Conservation (phyloP, 2,329 filamentous ascomycete species). For the Aureobasidium zeae region DNA sequence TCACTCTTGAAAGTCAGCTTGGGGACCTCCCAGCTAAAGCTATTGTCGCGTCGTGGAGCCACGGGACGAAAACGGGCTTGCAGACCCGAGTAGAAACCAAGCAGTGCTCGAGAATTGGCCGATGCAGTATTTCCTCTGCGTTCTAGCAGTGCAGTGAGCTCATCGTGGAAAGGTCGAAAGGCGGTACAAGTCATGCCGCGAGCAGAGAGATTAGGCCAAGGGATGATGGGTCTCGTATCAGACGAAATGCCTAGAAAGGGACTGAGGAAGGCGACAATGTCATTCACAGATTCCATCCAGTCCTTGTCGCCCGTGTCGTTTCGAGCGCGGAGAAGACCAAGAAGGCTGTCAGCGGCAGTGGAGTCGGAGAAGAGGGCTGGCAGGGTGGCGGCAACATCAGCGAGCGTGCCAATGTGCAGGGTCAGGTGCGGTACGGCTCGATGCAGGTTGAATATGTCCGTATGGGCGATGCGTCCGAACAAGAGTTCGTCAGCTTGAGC, state of each 20-base stretch:
- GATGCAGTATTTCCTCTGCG: not conserved
- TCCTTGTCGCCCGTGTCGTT: constrained; percentile 8
- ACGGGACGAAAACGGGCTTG: not conserved
- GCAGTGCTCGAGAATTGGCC: not conserved
- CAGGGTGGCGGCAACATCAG: constrained; percentile 8
- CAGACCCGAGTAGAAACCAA: not conserved
- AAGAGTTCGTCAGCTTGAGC: constrained; percentile 7
- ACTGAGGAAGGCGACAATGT: constrained; percentile 3
- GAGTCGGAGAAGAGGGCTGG: constrained; percentile 5
- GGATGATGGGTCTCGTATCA: constrained; percentile 4
- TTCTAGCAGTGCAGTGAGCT: not conserved
- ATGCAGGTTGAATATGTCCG: constrained; percentile 7
- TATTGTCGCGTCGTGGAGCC: not conserved
- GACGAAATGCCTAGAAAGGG: constrained; percentile 3
- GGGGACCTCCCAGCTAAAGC: not conserved
- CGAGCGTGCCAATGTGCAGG: constrained; percentile 2
- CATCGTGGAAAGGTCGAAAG: not conserved
- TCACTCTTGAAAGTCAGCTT: constrained; percentile 7
- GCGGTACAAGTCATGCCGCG: constrained; percentile 12
- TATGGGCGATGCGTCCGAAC: constrained; percentile 4
- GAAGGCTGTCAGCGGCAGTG: not conserved
- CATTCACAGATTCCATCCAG: constrained; percentile 11
- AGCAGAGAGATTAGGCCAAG: constrained; percentile 6
- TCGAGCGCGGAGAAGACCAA: not conserved
- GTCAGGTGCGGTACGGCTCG: not conserved